A percentile compares a stretch with the other conserved stretches of the same genome.
Conservation (phyloP, 108 stramenopile species). For the Nitzschia inconspicua region DNA sequence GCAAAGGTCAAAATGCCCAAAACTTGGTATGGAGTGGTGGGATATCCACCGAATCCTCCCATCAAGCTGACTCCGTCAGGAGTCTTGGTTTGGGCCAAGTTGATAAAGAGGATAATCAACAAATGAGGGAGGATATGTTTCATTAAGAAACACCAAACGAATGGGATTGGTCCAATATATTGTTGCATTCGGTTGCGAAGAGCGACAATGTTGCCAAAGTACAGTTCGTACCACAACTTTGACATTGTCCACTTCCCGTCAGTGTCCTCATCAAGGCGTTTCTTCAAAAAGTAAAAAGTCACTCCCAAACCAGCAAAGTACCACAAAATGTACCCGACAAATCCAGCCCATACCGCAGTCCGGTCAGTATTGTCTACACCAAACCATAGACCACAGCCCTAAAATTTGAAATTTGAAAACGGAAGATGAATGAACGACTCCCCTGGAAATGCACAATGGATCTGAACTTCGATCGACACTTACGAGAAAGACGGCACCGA, state of each 20-base stretch:
- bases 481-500: slow-evolving; percentile 45
- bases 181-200: slow-evolving; percentile 32
- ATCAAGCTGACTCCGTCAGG: slow-evolving; percentile 11
- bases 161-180: slow-evolving; percentile 44
- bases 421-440: too few relatives aligned
- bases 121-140: slow-evolving; percentile 53
- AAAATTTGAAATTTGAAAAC: too few relatives aligned
- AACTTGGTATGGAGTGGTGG: slow-evolving; percentile 40
- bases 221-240: slow-evolving; percentile 37
- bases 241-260: slow-evolving; percentile 31
- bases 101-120: slow-evolving; percentile 55
- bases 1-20: slow-evolving; percentile 43
- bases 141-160: slow-evolving; percentile 49
- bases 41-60: slow-evolving; percentile 37
- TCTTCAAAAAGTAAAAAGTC: slow-evolving; percentile 28
- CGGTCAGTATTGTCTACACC: slow-evolving; percentile 12
- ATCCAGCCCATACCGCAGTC: slow-evolving; percentile 32
- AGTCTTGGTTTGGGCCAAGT: slow-evolving; percentile 33
- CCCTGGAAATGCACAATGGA: too few relatives aligned
- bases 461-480: too few relatives aligned
- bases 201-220: slow-evolving; percentile 39
- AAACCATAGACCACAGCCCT: slow-evolving; percentile 41
- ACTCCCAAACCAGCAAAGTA: slow-evolving; percentile 26
- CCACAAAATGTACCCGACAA: slow-evolving; percentile 34
- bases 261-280: slow-evolving; percentile 19